phyloP scores from a whole-genome alignment of 495 filamentous ascomycete genomes.

The Neurospora sp. region DNA sequence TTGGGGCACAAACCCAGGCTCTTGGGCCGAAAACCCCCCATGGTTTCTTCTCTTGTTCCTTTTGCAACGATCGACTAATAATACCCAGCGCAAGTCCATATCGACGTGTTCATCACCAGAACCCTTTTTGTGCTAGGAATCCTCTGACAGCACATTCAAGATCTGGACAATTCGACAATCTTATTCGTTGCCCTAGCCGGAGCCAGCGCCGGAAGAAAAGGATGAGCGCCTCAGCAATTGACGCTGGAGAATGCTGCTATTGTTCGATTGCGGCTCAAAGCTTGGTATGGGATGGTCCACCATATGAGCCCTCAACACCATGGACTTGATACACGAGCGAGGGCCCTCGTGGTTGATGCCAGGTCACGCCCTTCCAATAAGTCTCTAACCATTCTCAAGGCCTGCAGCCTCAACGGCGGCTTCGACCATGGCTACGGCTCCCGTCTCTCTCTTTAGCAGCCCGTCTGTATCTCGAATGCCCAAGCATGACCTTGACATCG shows the following conservation, averaged over 20 bases:
- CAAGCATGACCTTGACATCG: not conserved
- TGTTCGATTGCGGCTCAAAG: not conserved
- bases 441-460: not conserved
- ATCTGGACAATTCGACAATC: not conserved
- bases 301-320: not conserved
- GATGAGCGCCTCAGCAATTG: not conserved
- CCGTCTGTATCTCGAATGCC: too few species aligned
- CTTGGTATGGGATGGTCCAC: not conserved
- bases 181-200: not conserved
- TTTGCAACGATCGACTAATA: too few species aligned
- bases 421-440: not conserved
- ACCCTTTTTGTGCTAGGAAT: not conserved
- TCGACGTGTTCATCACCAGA: not conserved
- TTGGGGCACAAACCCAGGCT: too few species aligned
- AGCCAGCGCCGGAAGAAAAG: not conserved
- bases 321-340: not conserved
- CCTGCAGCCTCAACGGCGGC: not conserved
- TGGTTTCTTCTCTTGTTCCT: too few species aligned
- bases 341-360: too few species aligned
- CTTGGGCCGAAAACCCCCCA: too few species aligned
- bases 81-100: too few species aligned
- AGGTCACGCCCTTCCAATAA: too few species aligned
- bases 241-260: not conserved
- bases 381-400: too few species aligned
- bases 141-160: not conserved